Evolutionary conservation across 768 basidiomycete genomes (phyloP).

Genomic region (Serendipita indica): DNA sequence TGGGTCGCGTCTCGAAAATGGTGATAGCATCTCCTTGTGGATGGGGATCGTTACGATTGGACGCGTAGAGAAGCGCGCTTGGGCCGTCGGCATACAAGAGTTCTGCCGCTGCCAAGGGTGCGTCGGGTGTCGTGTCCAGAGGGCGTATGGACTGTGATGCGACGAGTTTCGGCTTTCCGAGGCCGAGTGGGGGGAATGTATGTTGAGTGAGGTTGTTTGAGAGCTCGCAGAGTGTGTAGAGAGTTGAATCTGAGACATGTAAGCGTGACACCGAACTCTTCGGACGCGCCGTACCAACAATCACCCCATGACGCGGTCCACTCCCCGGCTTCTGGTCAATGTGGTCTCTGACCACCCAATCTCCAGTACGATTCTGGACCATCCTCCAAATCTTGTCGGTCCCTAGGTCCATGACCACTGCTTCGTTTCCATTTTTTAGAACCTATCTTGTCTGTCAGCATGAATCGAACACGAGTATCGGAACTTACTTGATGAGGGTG

Average conservation of each 20-base stretch:
- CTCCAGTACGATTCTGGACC: constrained; percentile 22
- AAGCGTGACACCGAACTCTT: too few species aligned
- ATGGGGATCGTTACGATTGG: constrained; percentile 61
- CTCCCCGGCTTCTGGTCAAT: constrained; percentile 38
- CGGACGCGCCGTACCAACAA: constrained; percentile 39
- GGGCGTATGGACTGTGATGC: background rate
- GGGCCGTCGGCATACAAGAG: constrained; percentile 38
- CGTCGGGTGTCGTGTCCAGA: background rate
- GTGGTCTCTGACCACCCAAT: constrained; percentile 36
- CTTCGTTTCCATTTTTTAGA: constrained; percentile 25
- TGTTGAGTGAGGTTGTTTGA: constrained; percentile 30
- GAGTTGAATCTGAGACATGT: constrained; percentile 35
- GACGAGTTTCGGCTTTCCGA: background rate
- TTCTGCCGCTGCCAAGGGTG: constrained; percentile 38
- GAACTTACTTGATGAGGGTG: background rate
- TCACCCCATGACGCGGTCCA: constrained; percentile 56
- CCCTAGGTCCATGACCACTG: constrained; percentile 65
- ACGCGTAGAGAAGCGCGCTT: constrained; percentile 48
- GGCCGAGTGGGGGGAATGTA: background rate
- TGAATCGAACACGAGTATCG: background rate
- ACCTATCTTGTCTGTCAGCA: background rate
- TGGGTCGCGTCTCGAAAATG: constrained; percentile 29
- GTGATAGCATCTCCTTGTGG: constrained; percentile 58
- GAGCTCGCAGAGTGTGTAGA: constrained; percentile 59
- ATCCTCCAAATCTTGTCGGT: constrained; percentile 52